Conservation (phyloP, 306 rosid genomes). For the Canavalia ensiformis region DNA sequence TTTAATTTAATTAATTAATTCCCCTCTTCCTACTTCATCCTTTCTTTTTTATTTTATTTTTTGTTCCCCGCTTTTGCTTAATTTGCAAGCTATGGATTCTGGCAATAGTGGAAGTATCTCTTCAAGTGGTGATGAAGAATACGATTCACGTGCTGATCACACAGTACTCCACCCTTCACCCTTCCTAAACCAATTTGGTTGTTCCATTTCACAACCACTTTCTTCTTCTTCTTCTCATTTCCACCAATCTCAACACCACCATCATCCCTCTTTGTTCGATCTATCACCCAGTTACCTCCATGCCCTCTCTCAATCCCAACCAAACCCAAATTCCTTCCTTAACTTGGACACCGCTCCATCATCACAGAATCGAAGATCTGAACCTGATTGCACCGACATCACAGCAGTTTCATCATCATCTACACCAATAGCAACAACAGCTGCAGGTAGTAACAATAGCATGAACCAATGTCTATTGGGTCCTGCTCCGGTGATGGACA, state of each 20-base stretch:
- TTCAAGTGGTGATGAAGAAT: constrained; percentile 91
- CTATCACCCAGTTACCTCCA: constrained; percentile 62
- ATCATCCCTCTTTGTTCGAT: constrained; percentile 54
- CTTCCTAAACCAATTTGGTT: constrained; percentile 54
- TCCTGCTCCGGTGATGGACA: constrained; percentile 1
- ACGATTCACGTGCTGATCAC: constrained; percentile 66
- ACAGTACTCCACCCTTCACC: constrained; percentile 45
- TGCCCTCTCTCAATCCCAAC: constrained; percentile 57
- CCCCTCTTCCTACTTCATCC: neutral
- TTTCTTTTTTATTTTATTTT: neutral
- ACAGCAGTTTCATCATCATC: constrained; percentile 20
- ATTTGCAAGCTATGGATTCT: constrained; percentile 78
- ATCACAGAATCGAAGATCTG: constrained; percentile 52
- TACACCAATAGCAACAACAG: neutral
- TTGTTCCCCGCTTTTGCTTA: constrained; percentile 46
- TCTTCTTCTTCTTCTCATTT: constrained; percentile 52
- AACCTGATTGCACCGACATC: constrained; percentile 49
- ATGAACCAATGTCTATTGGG: constrained; percentile 39
- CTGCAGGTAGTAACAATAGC: neutral
- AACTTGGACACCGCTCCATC: constrained; percentile 51
- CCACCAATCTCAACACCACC: constrained; percentile 46
- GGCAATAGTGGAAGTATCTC: constrained; percentile 88
- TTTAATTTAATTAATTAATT: neutral
- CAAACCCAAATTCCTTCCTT: constrained; percentile 53
- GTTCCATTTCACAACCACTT: constrained; percentile 55